phyloP scores from a whole-genome alignment of 345 rosid species.

The Euclidium syriacum region DNA sequence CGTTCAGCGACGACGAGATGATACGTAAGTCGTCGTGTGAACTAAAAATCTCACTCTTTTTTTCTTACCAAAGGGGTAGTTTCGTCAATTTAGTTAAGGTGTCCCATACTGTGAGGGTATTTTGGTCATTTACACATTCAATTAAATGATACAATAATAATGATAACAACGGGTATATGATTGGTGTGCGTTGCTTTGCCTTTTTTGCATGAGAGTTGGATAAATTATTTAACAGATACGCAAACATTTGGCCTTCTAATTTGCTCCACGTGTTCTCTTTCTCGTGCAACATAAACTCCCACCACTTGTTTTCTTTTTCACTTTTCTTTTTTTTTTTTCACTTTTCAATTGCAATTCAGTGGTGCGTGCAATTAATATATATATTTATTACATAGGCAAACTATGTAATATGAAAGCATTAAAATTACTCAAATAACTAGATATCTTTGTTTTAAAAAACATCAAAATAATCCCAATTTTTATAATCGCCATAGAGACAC shows the following conservation, averaged over 20 bases:
- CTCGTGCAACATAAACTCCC: conserved; percentile 26
- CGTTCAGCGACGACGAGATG: conserved; percentile 90
- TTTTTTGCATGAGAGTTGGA: conserved; percentile 24
- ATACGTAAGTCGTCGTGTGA: conserved; percentile 56
- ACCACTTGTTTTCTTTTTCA: conserved; percentile 25
- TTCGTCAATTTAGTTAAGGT: neutral
- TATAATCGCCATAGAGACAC: neutral
- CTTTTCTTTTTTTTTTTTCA: neutral
- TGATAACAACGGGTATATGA: conserved; percentile 29
- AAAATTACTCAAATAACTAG: neutral
- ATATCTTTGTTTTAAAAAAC: neutral
- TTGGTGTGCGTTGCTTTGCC: conserved; percentile 29
- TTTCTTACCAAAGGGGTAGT: neutral
- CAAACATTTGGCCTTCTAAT: conserved; percentile 10
- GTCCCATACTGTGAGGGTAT: conserved; percentile 15
- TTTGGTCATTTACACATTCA: neutral
- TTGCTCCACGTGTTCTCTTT: conserved; percentile 29
- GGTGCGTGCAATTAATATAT: conserved; percentile 19
- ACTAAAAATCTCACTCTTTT: neutral
- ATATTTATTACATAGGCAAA: neutral
- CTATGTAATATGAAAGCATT: conserved; percentile 17
- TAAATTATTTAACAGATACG: conserved; percentile 14
- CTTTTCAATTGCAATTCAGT: conserved; percentile 15
- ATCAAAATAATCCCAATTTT: neutral
- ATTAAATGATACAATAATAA: conserved; percentile 13